Conservation (phyloP, 768 basidiomycete species). For the Scleroderma bovista region DNA sequence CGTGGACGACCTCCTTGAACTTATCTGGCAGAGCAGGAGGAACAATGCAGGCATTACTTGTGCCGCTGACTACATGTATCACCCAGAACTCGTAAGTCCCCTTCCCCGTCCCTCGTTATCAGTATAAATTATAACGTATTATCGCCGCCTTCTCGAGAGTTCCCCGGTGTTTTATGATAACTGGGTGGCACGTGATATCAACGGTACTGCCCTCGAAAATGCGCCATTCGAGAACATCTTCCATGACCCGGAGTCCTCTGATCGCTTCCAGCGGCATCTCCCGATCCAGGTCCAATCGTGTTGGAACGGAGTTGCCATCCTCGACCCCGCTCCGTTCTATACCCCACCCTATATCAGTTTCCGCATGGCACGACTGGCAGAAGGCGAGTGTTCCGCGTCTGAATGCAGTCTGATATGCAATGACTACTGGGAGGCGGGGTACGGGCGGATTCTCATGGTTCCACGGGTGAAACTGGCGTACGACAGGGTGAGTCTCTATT, state of each 20-base stretch:
- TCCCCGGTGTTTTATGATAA: slow-evolving; percentile 97
- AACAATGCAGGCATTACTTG: slow-evolving; percentile 99
- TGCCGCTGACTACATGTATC: slow-evolving; percentile 99
- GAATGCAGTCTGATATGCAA: slow-evolving; percentile 98
- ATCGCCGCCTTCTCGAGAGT: slow-evolving; percentile 32
- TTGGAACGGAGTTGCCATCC: slow-evolving; percentile 96
- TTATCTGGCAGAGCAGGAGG: slow-evolving; percentile 89
- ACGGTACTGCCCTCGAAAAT: slow-evolving; percentile 97
- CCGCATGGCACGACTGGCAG: slow-evolving; percentile 87
- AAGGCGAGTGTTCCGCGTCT: slow-evolving; percentile 89
- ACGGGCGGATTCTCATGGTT: slow-evolving; percentile 96
- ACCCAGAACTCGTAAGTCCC: slow-evolving; percentile 76
- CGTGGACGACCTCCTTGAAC: slow-evolving; percentile 94
- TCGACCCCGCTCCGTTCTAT: slow-evolving; percentile 97
- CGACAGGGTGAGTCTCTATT: slow-evolving; percentile 55
- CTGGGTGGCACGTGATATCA: slow-evolving; percentile 98
- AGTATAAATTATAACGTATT: background rate
- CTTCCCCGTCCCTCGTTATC: background rate
- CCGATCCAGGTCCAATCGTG: slow-evolving; percentile 96
- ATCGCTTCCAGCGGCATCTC: slow-evolving; percentile 86
- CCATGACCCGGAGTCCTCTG: slow-evolving; percentile 70
- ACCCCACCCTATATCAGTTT: slow-evolving; percentile 85
- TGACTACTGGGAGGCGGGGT: slow-evolving; percentile 96
- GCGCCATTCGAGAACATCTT: slow-evolving; percentile 94
- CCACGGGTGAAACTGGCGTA: slow-evolving; percentile 96